Percentiles rank a stretch among this genome's conserved stretches.
phyloP scores from a whole-genome alignment of 495 filamentous ascomycete species.

The Neurospora cerealis region DNA sequence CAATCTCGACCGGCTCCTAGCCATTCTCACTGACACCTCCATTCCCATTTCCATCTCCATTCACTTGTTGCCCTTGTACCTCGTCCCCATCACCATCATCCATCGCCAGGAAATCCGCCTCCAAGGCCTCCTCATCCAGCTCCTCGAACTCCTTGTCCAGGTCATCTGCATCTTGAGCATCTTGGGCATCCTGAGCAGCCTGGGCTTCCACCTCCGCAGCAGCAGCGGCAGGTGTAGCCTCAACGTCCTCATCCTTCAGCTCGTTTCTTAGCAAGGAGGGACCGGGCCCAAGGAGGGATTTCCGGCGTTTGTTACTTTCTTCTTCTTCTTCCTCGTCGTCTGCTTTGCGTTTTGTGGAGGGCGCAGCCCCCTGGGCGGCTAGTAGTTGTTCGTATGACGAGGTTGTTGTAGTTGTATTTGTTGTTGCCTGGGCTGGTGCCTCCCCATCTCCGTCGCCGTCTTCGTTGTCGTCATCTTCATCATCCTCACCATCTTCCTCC shows the following conservation, averaged over 20 bases:
- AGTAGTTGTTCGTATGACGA: not conserved
- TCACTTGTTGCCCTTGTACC: not conserved
- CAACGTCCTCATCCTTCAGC: not conserved
- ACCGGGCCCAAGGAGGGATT: slow-evolving; percentile 38
- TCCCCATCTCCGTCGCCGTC: slow-evolving; percentile 20
- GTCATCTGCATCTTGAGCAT: slow-evolving; percentile 1
- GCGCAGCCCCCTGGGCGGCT: not conserved
- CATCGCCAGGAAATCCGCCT: slow-evolving; percentile 57
- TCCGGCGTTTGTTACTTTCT: not conserved
- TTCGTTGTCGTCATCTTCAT: slow-evolving; percentile 19
- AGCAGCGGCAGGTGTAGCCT: not conserved
- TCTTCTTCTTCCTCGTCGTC: slow-evolving; percentile 24
- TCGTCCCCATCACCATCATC: slow-evolving; percentile 38
- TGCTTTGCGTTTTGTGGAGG: slow-evolving; percentile 12
- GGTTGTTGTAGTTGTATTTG: not conserved
- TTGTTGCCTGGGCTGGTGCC: slow-evolving; percentile 19
- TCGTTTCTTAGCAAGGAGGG: slow-evolving; percentile 36
- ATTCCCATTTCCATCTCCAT: not conserved
- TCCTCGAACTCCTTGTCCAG: slow-evolving; percentile 25
- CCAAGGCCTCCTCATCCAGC: slow-evolving; percentile 53
- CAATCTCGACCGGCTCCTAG: not conserved
- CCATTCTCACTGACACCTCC: slow-evolving; percentile 7
- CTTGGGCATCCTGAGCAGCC: slow-evolving; percentile 18
- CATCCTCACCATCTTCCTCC: slow-evolving; percentile 7
- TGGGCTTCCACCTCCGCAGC: not conserved